A percentile compares a stretch with the other conserved stretches of the same genome.
Conservation (phyloP, 192 early-diverging fungal species). For the Rhizoclosmatium sp. region DNA sequence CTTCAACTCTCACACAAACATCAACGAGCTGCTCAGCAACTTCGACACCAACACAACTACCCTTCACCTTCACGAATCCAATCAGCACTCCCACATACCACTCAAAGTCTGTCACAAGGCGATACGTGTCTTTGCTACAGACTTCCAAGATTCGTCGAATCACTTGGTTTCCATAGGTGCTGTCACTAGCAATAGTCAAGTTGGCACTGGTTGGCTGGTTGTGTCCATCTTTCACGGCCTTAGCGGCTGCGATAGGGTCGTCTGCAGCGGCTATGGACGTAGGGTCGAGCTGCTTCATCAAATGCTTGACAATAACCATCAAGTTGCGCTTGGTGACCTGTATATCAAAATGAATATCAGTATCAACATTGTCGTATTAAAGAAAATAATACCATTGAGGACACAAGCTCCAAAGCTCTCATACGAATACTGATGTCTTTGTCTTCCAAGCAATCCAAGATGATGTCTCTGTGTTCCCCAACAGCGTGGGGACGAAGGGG, state of each 20-base stretch:
- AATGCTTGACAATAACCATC: constrained; percentile 79
- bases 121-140: constrained; percentile 86
- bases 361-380: neutral
- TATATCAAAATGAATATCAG: neutral
- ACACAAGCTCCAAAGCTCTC: constrained; percentile 85
- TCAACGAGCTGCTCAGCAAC: constrained; percentile 84
- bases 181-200: constrained; percentile 36
- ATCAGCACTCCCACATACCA: constrained; percentile 91
- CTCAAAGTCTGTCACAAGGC: constrained; percentile 88
- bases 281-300: constrained; percentile 76
- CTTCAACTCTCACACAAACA: constrained; percentile 87
- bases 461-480: constrained; percentile 79
- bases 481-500: constrained; percentile 85
- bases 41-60: constrained; percentile 74
- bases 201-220: constrained; percentile 24
- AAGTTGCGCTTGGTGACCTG: constrained; percentile 81
- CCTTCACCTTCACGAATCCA: constrained; percentile 77
- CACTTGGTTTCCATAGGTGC: constrained; percentile 77
- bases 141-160: constrained; percentile 82
- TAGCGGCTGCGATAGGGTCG: constrained; percentile 17
- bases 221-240: neutral
- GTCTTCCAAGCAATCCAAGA: constrained; percentile 91
- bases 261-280: constrained; percentile 43
- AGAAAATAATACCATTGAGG: constrained; percentile 71
- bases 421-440: constrained; percentile 90